phyloP scores from a whole-genome alignment of 768 basidiomycete genomes.

The Strobilomyces echinocephalus region DNA sequence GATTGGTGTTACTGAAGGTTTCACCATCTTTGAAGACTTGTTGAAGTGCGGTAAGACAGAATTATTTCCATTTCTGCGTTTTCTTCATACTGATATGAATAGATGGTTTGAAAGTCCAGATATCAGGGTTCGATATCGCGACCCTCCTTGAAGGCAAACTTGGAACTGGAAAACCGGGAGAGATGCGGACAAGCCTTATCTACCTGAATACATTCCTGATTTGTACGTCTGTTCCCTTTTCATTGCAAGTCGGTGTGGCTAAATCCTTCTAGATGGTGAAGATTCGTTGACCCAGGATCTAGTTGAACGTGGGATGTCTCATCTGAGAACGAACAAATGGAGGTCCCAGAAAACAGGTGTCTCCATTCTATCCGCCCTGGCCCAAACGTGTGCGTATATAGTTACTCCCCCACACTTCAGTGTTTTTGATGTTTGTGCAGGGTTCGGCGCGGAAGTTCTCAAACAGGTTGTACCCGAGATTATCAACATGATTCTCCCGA shows the following conservation, averaged over 20 bases:
- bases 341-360: constrained; percentile 15
- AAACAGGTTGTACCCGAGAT: constrained; percentile 3
- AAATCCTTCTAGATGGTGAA: neutral
- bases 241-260: neutral
- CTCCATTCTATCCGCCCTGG: constrained; percentile 5
- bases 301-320: constrained; percentile 3
- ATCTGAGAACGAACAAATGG: neutral
- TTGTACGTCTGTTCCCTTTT: neutral
- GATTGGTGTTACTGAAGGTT: constrained; percentile 18
- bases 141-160: constrained; percentile 3
- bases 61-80: neutral
- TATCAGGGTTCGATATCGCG: constrained; percentile 1
- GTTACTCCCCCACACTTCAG: neutral
- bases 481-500: constrained; percentile 4
- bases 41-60: constrained; percentile 1
- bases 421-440: neutral
- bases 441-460: constrained; percentile 6
- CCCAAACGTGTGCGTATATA: constrained; percentile 1
- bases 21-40: constrained; percentile 2
- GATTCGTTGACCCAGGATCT: neutral
- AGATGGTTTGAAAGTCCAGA: constrained; percentile 1
- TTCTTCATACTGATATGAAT: neutral
- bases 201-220: constrained; percentile 1
- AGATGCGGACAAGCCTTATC: constrained; percentile 3
- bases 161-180: neutral